These are phyloP conservation scores for Pleurotus ostreatus DNA, from an alignment of 768 basidiomycete species.

Conservation along the genomic window DNA sequence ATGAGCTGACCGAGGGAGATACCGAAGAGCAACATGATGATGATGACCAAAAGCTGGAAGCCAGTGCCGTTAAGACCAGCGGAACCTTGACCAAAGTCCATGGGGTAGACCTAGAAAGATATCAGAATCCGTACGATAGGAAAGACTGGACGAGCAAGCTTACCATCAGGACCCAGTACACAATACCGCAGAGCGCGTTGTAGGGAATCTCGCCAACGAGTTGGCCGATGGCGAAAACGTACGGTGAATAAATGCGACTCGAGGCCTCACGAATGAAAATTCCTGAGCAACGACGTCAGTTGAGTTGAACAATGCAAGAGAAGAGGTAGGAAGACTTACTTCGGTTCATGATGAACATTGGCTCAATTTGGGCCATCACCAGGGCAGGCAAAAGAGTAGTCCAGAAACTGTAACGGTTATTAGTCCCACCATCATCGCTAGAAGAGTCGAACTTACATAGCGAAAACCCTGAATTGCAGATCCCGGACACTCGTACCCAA, in stretches of 20 bases:
- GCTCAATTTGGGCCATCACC: conserved; percentile 78
- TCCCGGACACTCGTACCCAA: conserved; percentile 61
- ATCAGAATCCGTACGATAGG: too few species aligned
- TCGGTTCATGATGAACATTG: conserved; percentile 76
- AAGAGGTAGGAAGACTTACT: conserved; percentile 18
- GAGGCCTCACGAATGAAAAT: conserved; percentile 56
- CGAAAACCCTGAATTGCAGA: conserved; percentile 78
- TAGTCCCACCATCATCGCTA: neutral
- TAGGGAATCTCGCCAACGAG: conserved; percentile 80
- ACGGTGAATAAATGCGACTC: conserved; percentile 82
- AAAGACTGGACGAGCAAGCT: too few species aligned
- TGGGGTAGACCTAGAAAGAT: conserved; percentile 43
- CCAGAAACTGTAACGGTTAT: conserved; percentile 47
- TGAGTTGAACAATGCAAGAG: neutral
- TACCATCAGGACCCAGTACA: conserved; percentile 74
- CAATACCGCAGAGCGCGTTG: conserved; percentile 60
- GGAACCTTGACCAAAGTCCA: conserved; percentile 61
- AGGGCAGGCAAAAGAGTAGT: conserved; percentile 66
- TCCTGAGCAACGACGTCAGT: conserved; percentile 16
- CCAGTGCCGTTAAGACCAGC: conserved; percentile 60
- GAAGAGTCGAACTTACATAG: conserved; percentile 46
- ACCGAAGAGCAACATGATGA: conserved; percentile 62
- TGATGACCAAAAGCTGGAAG: conserved; percentile 65
- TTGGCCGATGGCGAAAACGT: conserved; percentile 82
- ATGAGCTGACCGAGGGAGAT: conserved; percentile 75